Percentiles rank a stretch among this genome's conserved stretches.
These are phyloP conservation scores for Elasticomyces elasticus DNA, from an alignment of 495 filamentous ascomycete genomes.

Conservation along the genomic window DNA sequence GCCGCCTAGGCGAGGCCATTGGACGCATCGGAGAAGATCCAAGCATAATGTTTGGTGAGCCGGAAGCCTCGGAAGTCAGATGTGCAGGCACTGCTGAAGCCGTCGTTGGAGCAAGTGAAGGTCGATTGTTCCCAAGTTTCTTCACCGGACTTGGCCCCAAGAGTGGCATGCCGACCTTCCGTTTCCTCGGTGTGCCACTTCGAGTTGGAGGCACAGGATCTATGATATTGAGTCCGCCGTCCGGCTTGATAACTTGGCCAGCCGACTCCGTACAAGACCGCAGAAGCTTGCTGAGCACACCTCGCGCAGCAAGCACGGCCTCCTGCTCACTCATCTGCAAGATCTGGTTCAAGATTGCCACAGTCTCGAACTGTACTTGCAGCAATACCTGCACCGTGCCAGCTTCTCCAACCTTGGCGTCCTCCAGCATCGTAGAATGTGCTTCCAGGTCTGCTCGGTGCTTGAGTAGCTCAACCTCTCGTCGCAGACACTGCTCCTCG, in stretches of 20 bases:
- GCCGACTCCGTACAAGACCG: constrained; percentile 60
- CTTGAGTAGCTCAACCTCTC: constrained; percentile 78
- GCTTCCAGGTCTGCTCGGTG: constrained; percentile 75
- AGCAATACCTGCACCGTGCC: constrained; percentile 71
- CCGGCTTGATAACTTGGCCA: constrained; percentile 81
- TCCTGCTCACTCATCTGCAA: constrained; percentile 72
- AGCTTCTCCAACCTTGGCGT: constrained; percentile 72
- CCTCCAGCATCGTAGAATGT: constrained; percentile 64
- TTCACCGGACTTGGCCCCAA: constrained; percentile 29
- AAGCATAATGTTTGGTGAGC: constrained; percentile 33
- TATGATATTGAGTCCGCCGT: constrained; percentile 57
- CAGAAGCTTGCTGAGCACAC: constrained; percentile 68
- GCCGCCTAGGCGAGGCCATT: constrained; percentile 62
- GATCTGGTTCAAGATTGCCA: constrained; percentile 69
- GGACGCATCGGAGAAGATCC: constrained; percentile 47
- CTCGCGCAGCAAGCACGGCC: constrained; percentile 68
- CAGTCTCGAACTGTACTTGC: constrained; percentile 82
- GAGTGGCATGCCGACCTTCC: constrained; percentile 43
- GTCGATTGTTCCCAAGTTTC: constrained; percentile 8
- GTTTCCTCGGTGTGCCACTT: constrained; percentile 62
- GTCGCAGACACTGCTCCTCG: constrained; percentile 60
- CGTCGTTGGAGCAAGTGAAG: constrained; percentile 11
- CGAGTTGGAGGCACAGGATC: constrained; percentile 58
- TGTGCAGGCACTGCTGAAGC: constrained; percentile 11
- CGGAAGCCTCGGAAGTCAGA: constrained; percentile 32